Conservation (phyloP, 768 basidiomycete species). For the Pilatotrama ljubarskyi region DNA sequence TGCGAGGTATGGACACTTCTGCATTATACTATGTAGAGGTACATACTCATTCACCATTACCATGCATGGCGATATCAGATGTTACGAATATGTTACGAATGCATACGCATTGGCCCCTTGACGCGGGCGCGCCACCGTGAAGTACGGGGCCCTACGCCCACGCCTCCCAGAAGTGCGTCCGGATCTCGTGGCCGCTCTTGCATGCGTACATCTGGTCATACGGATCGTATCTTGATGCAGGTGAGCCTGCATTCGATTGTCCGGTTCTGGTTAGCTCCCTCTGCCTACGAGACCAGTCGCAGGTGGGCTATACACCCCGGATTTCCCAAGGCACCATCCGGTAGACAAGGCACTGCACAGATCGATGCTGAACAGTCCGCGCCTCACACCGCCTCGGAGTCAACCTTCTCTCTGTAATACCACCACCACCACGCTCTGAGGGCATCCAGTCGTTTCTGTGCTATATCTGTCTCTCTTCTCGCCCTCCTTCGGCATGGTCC, state of each 20-base stretch:
- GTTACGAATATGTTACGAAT: no score
- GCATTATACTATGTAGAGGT: no score
- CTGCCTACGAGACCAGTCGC: not conserved
- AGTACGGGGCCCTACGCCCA: no score
- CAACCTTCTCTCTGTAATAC: conserved; percentile 4
- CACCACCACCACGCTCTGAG: conserved; percentile 34
- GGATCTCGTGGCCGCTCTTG: not conserved
- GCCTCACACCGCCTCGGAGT: not conserved
- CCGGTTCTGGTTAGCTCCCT: not conserved
- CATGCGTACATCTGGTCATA: not conserved
- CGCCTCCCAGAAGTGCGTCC: no score
- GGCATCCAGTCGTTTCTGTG: conserved; percentile 41
- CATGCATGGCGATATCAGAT: not conserved
- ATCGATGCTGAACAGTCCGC: no score
- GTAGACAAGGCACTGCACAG: no score
- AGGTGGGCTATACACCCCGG: not conserved
- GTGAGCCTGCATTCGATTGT: not conserved
- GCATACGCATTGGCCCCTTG: no score
- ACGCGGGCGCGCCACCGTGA: no score
- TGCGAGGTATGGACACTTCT: not conserved
- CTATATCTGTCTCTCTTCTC: not conserved
- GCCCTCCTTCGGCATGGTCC: conserved; percentile 4
- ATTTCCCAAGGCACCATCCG: conserved; percentile 7
- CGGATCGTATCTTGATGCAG: conserved; percentile 9
- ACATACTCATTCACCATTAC: not conserved